Percentiles rank a stretch among this genome's conserved stretches.
Evolutionary conservation across 805 yeast species (phyloP).

Genomic region (Metschnikowia bowlesiae): DNA sequence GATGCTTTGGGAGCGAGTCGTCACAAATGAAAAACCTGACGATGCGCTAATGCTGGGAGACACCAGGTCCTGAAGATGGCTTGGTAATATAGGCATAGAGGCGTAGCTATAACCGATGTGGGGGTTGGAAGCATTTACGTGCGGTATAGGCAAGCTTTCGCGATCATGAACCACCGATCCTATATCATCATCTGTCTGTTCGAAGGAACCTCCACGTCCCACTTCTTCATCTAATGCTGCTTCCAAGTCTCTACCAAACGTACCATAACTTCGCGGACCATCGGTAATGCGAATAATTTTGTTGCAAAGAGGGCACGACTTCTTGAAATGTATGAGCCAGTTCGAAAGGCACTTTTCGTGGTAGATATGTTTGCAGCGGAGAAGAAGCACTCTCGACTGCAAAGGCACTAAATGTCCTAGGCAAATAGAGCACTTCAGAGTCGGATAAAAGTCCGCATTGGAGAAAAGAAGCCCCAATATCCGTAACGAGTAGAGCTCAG

Average conservation of each 20-base stretch:
- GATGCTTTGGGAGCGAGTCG: neutral
- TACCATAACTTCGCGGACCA: conserved; percentile 2
- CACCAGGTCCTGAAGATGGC: neutral
- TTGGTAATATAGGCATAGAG: conserved; percentile 3
- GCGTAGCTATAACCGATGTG: neutral
- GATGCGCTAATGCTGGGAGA: neutral
- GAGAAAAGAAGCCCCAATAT: conserved; percentile 8
- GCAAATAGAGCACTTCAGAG: conserved; percentile 59
- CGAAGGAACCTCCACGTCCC: neutral
- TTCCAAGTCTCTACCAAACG: conserved; percentile 10
- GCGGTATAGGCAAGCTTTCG: neutral
- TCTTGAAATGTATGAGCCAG: conserved; percentile 53
- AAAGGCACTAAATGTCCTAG: conserved; percentile 49
- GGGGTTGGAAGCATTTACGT: neutral
- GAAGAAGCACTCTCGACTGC: conserved; percentile 43
- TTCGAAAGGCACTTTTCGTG: conserved; percentile 55
- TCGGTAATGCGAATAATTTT: conserved; percentile 3
- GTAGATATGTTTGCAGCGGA: conserved; percentile 60
- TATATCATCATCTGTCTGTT: neutral
- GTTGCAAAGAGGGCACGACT: conserved; percentile 59
- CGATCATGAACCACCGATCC: neutral
- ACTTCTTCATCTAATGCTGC: neutral
- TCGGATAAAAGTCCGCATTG: conserved; percentile 13
- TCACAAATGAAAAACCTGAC: neutral
- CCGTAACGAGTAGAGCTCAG: conserved; percentile 5